Base-by-base conservation (phyloP, 1,139 yeast species). In the Zygosaccharomyces sapae region DNA sequence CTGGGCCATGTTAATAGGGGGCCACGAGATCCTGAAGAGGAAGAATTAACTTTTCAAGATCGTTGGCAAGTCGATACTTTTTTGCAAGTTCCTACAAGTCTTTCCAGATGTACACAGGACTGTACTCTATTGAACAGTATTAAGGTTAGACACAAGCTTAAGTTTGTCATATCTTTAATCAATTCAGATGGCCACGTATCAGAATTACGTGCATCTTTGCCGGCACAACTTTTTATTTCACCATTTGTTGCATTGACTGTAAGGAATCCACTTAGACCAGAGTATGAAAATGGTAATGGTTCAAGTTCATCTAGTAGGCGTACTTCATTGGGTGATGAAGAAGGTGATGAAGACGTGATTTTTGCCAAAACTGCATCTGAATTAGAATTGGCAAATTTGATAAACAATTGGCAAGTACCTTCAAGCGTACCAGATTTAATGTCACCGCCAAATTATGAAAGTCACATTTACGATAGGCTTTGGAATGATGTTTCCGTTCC, bases 361-460 rank as follows among this genome's bases (percentile, higher is more conserved):
- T 68, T 68, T 49, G 57, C 67, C 13, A 48, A 56, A 12, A 51
- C 68, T 6, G 63, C 61, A 33, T 62, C 70, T 2, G 66, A 61
- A 20, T 44, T 57, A 2, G 54, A 56, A 25, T 27, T 53, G 20
- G 43, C 41, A 9, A 18, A 30, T 38, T 16, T 33, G 34, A 39
- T 42, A 35, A 50, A 55, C 45, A 53, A 54, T n/a, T 39, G 56
- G 10, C 43, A 45, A 3, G 54, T 55, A 0, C 52, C 56, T 8
- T 46, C 58, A 2, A 53, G 57, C 3, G 50, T 53, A 10, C 57
- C 64, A n/a, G 53, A 54, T 12, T 38, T 61, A 29, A 48, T 81
- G 66, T 96, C 97, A 0, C 97, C 97, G 3, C 98, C 98, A 24
- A 76, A 85, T 52, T 92, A 92, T 62, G 89, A 83, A 53, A 81